phyloP scores from a whole-genome alignment of 23 red algal genomes.

The Agarophyton chilense region DNA sequence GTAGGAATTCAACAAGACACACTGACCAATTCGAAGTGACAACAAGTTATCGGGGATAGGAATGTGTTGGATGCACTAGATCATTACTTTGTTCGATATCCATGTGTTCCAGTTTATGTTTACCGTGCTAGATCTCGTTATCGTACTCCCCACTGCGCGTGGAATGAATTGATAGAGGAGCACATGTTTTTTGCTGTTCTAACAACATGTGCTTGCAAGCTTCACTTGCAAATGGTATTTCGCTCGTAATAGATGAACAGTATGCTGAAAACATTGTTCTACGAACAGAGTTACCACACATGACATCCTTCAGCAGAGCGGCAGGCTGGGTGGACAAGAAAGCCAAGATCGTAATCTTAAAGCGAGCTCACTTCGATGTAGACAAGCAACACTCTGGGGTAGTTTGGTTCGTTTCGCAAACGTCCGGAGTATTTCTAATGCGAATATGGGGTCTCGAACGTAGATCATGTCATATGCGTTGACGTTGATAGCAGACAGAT shows the following conservation, averaged over 20 bases:
- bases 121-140: neutral
- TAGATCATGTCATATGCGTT: constrained; percentile 4
- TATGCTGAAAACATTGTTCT: neutral
- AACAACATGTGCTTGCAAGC: no score
- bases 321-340: neutral
- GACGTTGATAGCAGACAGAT: no score
- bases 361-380: no score
- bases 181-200: neutral
- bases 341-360: no score
- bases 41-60: neutral
- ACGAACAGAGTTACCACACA: neutral
- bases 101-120: neutral
- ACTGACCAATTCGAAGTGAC: neutral
- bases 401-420: no score
- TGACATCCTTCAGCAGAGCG: no score
- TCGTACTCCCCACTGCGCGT: no score
- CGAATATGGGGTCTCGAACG: neutral
- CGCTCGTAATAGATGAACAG: neutral
- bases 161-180: neutral
- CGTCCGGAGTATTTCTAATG: neutral
- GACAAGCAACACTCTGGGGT: no score
- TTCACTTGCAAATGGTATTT: no score
- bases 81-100: neutral
- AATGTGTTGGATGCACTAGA: neutral
- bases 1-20: neutral